Evolutionary conservation across 1,284 basidiomycete species (phyloP).

Genomic region (Fereydounia khargensis): DNA sequence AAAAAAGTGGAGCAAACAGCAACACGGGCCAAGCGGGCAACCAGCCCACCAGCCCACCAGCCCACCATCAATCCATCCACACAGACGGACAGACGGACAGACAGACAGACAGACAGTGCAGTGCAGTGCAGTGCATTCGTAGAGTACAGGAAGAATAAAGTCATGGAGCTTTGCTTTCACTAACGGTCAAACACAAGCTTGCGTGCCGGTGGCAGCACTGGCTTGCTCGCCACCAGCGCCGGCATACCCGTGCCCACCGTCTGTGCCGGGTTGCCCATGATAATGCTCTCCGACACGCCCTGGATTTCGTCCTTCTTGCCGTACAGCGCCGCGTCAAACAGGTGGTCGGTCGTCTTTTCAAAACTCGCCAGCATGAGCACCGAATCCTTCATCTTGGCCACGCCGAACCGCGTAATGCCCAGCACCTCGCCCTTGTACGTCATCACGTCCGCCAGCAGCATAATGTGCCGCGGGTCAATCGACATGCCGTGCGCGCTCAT

Average conservation of each 20-base stretch:
- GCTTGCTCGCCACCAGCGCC: slow-evolving; percentile 33
- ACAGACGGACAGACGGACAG: too few relatives aligned
- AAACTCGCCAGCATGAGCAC: slow-evolving; percentile 99
- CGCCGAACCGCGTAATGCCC: slow-evolving; percentile 97
- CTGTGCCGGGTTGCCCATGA: slow-evolving; percentile 97
- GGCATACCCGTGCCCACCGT: slow-evolving; percentile 83
- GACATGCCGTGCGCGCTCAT: slow-evolving; percentile 98
- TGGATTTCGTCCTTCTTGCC: slow-evolving; percentile 93
- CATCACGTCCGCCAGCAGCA: slow-evolving; percentile 98
- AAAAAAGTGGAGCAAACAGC: too few relatives aligned
- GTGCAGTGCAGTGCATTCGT: too few relatives aligned
- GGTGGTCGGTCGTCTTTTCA: slow-evolving; percentile 98
- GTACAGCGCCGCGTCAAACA: slow-evolving; percentile 95
- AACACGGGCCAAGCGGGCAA: too few relatives aligned
- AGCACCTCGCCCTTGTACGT: slow-evolving; percentile 98
- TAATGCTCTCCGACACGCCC: slow-evolving; percentile 98
- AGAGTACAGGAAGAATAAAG: too few relatives aligned
- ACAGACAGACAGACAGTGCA: too few relatives aligned
- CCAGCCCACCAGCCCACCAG: too few relatives aligned
- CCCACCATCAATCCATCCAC: too few relatives aligned
- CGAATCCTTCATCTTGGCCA: slow-evolving; percentile 99
- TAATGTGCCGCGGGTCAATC: slow-evolving; percentile 97
- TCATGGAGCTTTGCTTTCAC: too few relatives aligned
- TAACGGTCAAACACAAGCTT: slow-evolving; percentile 42
- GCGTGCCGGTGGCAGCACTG: slow-evolving; percentile 33